Evolutionary conservation across 306 rosid genomes (phyloP).

Genomic region (Parietaria judaica): DNA sequence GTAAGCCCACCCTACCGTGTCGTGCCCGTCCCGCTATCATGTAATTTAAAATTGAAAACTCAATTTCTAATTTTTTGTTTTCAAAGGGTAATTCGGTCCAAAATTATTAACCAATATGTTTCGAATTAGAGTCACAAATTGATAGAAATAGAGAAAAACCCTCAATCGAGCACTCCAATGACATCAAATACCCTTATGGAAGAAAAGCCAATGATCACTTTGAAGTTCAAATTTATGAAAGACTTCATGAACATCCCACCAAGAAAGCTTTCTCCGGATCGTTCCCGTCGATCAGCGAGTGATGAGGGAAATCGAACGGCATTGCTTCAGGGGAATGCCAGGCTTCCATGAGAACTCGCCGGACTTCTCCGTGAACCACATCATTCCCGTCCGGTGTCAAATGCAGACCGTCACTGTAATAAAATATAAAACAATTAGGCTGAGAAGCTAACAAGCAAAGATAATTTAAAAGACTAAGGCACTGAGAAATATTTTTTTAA

Average conservation of each 20-base stretch:
- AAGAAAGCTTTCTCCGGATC: slow-evolving; percentile 64
- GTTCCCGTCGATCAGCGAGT: slow-evolving; percentile 50
- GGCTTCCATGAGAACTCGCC: slow-evolving; percentile 27
- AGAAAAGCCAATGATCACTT: neutral
- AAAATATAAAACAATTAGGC: neutral
- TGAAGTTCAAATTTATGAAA: neutral
- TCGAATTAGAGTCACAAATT: no score
- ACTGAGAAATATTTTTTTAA: neutral
- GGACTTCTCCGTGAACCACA: slow-evolving; percentile 38
- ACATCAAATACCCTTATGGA: no score
- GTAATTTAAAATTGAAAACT: no score
- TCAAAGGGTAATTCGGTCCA: no score
- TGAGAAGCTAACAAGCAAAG: neutral
- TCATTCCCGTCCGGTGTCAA: slow-evolving; percentile 77
- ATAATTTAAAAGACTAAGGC: neutral
- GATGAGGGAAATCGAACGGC: slow-evolving; percentile 88
- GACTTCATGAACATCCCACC: slow-evolving; percentile 31
- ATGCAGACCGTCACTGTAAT: slow-evolving; percentile 78
- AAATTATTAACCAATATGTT: no score
- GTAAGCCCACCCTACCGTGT: no score
- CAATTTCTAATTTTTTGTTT: no score
- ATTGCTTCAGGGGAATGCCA: slow-evolving; percentile 47
- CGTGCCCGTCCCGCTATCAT: no score
- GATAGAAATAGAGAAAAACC: no score
- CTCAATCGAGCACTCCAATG: no score